These are phyloP conservation scores for Vanrija sp. DNA, from an alignment of 1,284 basidiomycete species.

Conservation along the genomic window DNA sequence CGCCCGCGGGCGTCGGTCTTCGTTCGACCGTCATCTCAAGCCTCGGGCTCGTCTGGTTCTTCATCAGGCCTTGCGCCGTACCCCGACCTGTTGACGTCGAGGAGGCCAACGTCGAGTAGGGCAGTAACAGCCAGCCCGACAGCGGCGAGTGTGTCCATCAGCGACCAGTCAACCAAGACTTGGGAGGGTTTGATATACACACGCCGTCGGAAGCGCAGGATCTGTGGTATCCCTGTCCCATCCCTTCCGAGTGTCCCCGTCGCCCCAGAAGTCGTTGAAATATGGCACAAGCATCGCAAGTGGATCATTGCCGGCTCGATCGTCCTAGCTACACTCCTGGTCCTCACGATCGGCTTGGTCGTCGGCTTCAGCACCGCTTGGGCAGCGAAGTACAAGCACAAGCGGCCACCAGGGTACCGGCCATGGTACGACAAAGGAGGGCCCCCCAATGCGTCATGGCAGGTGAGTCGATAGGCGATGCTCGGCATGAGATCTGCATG, in stretches of 20 bases:
- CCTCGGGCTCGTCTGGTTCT: conserved; percentile 3
- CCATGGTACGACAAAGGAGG: neutral
- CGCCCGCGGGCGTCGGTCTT: neutral
- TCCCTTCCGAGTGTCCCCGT: conserved; percentile 1
- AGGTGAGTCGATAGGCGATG: neutral
- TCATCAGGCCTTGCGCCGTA: neutral
- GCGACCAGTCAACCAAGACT: conserved; percentile 13
- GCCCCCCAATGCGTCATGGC: neutral
- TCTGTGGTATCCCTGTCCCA: conserved; percentile 1
- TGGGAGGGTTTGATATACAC: conserved; percentile 22
- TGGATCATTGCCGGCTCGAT: conserved; percentile 27
- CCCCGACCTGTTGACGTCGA: neutral
- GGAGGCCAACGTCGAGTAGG: neutral
- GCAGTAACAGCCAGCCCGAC: neutral
- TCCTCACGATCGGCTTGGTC: conserved; percentile 32
- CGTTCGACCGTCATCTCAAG: neutral
- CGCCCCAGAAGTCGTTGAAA: conserved; percentile 7
- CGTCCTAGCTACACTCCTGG: conserved; percentile 24
- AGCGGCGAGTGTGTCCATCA: neutral
- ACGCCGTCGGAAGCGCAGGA: too few relatives aligned
- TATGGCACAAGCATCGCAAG: conserved; percentile 30
- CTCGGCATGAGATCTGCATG: too few relatives aligned
- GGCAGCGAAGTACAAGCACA: neutral
- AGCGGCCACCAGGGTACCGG: neutral
- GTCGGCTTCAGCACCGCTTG: conserved; percentile 25